Base-by-base conservation (phyloP, 148 eudicot species). In the Linanthus parryae region DNA sequence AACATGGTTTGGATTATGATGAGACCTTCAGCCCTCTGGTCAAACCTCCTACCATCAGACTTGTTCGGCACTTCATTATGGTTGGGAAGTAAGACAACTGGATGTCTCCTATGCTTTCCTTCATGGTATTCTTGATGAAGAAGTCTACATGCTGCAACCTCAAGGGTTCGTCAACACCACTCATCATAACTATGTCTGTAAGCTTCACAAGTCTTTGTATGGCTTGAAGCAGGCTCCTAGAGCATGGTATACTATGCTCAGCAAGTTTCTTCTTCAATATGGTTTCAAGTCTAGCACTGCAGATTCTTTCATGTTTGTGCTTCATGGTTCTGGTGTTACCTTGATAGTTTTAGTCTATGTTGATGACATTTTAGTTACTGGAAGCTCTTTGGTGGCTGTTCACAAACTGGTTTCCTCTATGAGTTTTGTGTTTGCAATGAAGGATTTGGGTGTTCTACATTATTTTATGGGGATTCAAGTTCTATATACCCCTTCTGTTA, bases 191-290 rank as follows among this genome's bases (percentile, higher is more conserved):
- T 16, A 3, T 20, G 5, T 41, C 8, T 41, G 45, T 23, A 41
- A 41, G 45, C 45, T 41, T 41, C 16, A 41, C 21, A 41, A 41
- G 6, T 41, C 45, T 23, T 16, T 41, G 16, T 41, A 41, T 41
- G 45, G 8, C 5, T 11, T 41, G 16, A 41, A 41, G 12, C 8
- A 41, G 10, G 6, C 45, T 16, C 20, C 45, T 41, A 41, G 45
- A 23, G 3, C 19, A 16, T 41, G 45, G 45, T 4, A 41, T 23
- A 10, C 20, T 41, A n/a, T n/a, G n/a, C n/a, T n/a, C n/a, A n/a
- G n/a, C n/a, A n/a, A n/a, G n/a, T n/a, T n/a, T n/a, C n/a, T n/a
- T n/a, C n/a, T n/a, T n/a, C n/a, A n/a, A n/a, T n/a, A n/a, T n/a
- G n/a, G n/a, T n/a, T n/a, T n/a, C n/a, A n/a, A n/a, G n/a, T n/a